Base-by-base conservation (phyloP, 2,329 filamentous ascomycete genomes). In the Colletotrichum lindemuthianum region DNA sequence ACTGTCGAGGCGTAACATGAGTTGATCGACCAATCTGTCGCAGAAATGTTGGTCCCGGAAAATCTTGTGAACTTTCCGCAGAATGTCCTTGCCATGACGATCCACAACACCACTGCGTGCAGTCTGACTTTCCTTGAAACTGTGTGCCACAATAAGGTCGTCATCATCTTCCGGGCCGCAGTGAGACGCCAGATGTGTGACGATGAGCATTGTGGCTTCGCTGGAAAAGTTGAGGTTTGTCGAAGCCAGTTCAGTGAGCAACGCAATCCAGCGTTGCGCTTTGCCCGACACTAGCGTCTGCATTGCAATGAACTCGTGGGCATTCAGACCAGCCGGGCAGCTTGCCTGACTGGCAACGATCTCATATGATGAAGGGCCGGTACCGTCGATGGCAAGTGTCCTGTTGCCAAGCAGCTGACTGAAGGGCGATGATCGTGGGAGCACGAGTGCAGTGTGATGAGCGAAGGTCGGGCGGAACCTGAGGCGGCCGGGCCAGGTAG, bases 161-260 rank as follows among this genome's bases (percentile, higher is more conserved):
- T 69, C 55, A 5, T 66, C 37, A 0, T 70, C 60, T 3, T 43
- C 10, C 13, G 87, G 87, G 0, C 90, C 90, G 1, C 79, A 81
- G 67, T 91, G 84, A 0, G 84, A 66, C 0, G 81, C 76, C 1
- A 91, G 74, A 8, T 85, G 83, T 1, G 76, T 74, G 1, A 92
- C 70, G 0, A 90, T 68, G 0, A 76, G 63, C 36, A 79, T 78
- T 0, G 84, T 85, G 0, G 81, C 78, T 36, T 85, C 79, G 0
- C 80, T 81, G 36, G 84, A 86, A 65, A 91, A 86, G 66, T 90
- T 90, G 3, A 92, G 55, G 63, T 86, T 74, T 0, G 83, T 80
- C 0, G 82, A 80, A 0, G 78, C 84, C 5, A 88, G 66, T 64
- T 88, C 86, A 0, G 78, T 71, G 0, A 86, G 70, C 0, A 88